Conservation (phyloP, 2,329 filamentous ascomycete genomes). For the Aspergillus tanneri region DNA sequence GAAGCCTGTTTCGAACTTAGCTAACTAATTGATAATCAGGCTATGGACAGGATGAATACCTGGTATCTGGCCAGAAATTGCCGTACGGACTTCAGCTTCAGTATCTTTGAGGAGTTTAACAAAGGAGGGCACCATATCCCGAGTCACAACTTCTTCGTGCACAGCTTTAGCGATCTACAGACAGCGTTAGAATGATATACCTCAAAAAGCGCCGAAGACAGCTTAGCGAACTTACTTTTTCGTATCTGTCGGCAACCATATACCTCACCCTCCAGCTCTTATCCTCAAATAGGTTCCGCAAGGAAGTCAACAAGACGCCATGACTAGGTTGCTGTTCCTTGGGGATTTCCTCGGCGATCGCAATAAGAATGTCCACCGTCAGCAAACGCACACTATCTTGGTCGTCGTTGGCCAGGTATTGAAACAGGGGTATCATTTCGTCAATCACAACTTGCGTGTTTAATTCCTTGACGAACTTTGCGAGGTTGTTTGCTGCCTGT, state of each 20-base stretch:
- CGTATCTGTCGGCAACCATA: constrained; percentile 98
- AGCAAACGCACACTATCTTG: constrained; percentile 95
- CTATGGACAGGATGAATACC: constrained; percentile 46
- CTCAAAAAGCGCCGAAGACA: background rate
- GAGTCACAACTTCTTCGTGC: constrained; percentile 89
- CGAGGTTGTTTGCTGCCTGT: constrained; percentile 92
- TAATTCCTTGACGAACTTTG: constrained; percentile 98
- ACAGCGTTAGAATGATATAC: constrained; percentile 16
- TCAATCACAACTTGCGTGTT: constrained; percentile 86
- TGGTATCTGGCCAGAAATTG: constrained; percentile 95
- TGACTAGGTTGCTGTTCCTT: constrained; percentile 98
- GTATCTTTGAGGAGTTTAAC: constrained; percentile 97
- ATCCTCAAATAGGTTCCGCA: constrained; percentile 93
- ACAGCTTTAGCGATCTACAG: constrained; percentile 92
- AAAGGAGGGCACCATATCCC: constrained; percentile 93
- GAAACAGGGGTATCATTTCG: constrained; percentile 98
- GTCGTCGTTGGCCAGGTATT: constrained; percentile 93
- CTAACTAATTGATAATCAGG: constrained; percentile 1
- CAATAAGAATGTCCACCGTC: constrained; percentile 93
- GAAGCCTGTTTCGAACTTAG: constrained; percentile 63
- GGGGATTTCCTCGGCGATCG: constrained; percentile 93
- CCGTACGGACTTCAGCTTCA: constrained; percentile 94
- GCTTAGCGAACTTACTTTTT: constrained; percentile 67
- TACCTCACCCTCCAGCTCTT: constrained; percentile 99
- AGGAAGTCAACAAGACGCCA: constrained; percentile 82